Base-by-base conservation (phyloP, 176 grass and related monocot species). In the Pontederia crassipes region DNA sequence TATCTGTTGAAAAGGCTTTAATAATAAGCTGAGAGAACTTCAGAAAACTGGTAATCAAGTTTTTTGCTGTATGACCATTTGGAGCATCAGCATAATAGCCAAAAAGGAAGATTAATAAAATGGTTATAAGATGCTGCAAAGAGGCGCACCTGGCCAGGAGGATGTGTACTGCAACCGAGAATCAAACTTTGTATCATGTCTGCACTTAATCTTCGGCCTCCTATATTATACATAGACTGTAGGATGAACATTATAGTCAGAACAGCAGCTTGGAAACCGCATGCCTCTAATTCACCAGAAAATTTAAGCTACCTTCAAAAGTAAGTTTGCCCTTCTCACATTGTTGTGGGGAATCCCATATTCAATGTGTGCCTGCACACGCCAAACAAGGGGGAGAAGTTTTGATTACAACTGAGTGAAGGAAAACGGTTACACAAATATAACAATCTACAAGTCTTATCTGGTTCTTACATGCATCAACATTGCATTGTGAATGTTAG, bases 401-500 rank as follows among this genome's bases (percentile, higher is more conserved):
- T 5, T 17, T 8, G 8, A 63, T 45, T 57, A 46, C 49, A 27
- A 11, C 55, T 26, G 11, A 40, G 12, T 65, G 28, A 46, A 40
- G 35, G 9, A 13, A 64, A 28, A 6, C 58, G 55, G 13, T 66
- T 65, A 45, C 6, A 27, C 1, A 40, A 40, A 40, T 40, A 40
- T 7, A 40, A 40, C 2, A 40, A 40, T 3, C 6, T 3, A 40
- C 32, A 40, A 40, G 32, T 40, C 2, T 40, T 40, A 40, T 40
- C 6, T 40, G 32, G 32, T 40, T 40, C 47, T 79, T 89, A 98
- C 93, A 98, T 98, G 87, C 93, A 98, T 98, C 79, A 89, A 85
- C 84, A 92, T 98, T 11, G 93, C 73, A 65, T 98, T 98, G 58
- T 92, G 93, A 64, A 92, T 69, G 68, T 98, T 98, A 52, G 92